Evolutionary conservation across 768 basidiomycete species (phyloP).

Genomic region (Cyclocybe cylindracea): DNA sequence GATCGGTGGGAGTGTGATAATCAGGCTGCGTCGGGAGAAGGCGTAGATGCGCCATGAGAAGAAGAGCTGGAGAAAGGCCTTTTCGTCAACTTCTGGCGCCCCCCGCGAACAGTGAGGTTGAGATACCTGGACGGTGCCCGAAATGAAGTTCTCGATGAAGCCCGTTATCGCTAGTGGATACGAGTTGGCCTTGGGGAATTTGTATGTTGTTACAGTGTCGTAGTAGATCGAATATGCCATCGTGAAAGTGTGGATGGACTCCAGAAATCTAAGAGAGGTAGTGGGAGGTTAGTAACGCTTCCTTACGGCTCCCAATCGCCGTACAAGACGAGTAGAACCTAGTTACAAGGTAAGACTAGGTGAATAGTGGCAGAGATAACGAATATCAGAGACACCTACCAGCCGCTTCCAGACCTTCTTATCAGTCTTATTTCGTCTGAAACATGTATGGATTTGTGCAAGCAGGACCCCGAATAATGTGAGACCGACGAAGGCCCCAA

Average conservation of each 20-base stretch:
- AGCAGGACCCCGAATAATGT: neutral
- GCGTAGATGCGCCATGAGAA: too few species aligned
- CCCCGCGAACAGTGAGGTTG: too few species aligned
- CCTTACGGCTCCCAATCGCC: too few species aligned
- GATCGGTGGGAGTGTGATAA: too few species aligned
- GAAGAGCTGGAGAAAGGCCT: too few species aligned
- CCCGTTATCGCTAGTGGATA: conserved; percentile 19
- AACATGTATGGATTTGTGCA: neutral
- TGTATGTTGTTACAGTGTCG: conserved; percentile 14
- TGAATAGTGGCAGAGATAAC: too few species aligned
- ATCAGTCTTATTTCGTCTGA: neutral
- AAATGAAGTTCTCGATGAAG: conserved; percentile 18
- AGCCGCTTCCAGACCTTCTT: too few species aligned
- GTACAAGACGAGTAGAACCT: too few species aligned
- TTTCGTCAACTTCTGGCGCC: too few species aligned
- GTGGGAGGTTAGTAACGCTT: neutral
- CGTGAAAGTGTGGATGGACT: conserved; percentile 18
- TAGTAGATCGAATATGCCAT: conserved; percentile 17
- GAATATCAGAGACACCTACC: too few species aligned
- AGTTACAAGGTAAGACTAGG: too few species aligned
- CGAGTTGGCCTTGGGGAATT: conserved; percentile 14
- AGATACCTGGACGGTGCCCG: conserved; percentile 19
- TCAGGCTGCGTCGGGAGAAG: too few species aligned
- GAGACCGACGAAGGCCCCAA: conserved; percentile 1
- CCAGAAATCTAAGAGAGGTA: conserved; percentile 11